Conservation (phyloP, 2,329 filamentous ascomycete species). For the Coniochaeta sp. region DNA sequence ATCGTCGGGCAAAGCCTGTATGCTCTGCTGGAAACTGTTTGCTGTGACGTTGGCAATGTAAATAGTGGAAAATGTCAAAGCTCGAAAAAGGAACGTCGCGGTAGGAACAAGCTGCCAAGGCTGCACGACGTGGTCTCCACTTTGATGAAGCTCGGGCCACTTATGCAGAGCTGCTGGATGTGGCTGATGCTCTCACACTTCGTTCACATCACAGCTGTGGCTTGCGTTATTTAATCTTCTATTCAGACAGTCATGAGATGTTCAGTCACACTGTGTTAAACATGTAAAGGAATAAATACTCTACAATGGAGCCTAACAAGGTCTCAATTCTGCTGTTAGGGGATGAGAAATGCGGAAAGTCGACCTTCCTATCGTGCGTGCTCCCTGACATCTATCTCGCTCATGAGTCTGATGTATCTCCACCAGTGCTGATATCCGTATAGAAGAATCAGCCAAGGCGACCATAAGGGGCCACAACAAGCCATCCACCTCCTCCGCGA, state of each 20-base stretch:
- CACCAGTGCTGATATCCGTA: slow-evolving; percentile 18
- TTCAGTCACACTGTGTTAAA: not conserved
- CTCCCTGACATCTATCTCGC: slow-evolving; percentile 6
- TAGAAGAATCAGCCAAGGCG: slow-evolving; percentile 42
- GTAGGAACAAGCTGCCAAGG: slow-evolving; percentile 1
- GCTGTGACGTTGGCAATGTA: not conserved
- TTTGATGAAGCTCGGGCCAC: not conserved
- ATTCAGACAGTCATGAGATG: not conserved
- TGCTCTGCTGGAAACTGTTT: not conserved
- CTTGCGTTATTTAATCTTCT: slow-evolving; percentile 1
- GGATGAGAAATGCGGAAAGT: slow-evolving; percentile 53
- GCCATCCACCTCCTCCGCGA: slow-evolving; percentile 46
- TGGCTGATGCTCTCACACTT: no score
- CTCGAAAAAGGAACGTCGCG: slow-evolving; percentile 9
- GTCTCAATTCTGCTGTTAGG: slow-evolving; percentile 52
- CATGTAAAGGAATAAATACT: not conserved
- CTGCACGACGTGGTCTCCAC: not conserved
- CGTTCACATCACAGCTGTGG: not conserved
- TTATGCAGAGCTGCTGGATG: not conserved
- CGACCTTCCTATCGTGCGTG: slow-evolving; percentile 54
- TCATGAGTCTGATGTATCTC: not conserved
- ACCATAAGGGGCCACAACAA: slow-evolving; percentile 19
- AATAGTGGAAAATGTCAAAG: slow-evolving; percentile 3
- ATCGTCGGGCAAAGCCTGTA: slow-evolving; percentile 26
- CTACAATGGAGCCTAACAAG: slow-evolving; percentile 42